Evolutionary conservation across 1,284 basidiomycete species (phyloP).

Genomic region (Sanguinoderma infundibulare): DNA sequence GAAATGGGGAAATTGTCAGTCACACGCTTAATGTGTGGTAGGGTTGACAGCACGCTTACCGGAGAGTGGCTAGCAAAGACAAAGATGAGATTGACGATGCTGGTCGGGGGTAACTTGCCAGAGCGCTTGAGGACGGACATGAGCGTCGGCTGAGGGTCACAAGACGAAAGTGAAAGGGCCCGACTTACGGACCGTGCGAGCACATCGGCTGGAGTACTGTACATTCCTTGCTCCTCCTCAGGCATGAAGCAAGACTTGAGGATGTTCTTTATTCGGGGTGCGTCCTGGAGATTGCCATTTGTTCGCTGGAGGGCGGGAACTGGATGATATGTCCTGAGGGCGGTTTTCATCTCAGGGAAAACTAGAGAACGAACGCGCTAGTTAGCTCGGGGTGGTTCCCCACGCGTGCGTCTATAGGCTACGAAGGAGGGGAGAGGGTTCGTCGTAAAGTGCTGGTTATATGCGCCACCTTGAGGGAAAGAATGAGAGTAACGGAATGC

Average conservation of each 20-base stretch:
- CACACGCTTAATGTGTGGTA: conserved; percentile 8
- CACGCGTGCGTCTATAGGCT: background rate
- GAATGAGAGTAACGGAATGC: conserved; percentile 29
- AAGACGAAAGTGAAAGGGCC: conserved; percentile 9
- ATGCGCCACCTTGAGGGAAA: background rate
- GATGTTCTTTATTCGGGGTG: conserved; percentile 63
- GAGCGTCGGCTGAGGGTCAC: conserved; percentile 16
- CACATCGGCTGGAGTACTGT: conserved; percentile 33
- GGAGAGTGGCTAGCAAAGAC: conserved; percentile 58
- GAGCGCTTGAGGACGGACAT: conserved; percentile 42
- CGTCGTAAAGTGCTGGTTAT: background rate
- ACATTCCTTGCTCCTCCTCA: conserved; percentile 30
- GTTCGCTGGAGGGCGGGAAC: conserved; percentile 71
- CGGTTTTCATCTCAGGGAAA: conserved; percentile 73
- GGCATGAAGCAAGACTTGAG: conserved; percentile 36
- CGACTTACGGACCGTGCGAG: conserved; percentile 32
- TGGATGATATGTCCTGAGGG: conserved; percentile 72
- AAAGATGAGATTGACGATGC: conserved; percentile 64
- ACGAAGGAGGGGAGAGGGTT: background rate
- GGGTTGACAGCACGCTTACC: conserved; percentile 39
- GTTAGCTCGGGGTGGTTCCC: conserved; percentile 3
- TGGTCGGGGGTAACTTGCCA: conserved; percentile 61
- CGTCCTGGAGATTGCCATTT: conserved; percentile 69
- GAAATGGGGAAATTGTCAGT: conserved; percentile 11
- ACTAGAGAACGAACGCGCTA: conserved; percentile 36